Conservation (phyloP, 108 stramenopile genomes). For the Cylindrotheca closterium region DNA sequence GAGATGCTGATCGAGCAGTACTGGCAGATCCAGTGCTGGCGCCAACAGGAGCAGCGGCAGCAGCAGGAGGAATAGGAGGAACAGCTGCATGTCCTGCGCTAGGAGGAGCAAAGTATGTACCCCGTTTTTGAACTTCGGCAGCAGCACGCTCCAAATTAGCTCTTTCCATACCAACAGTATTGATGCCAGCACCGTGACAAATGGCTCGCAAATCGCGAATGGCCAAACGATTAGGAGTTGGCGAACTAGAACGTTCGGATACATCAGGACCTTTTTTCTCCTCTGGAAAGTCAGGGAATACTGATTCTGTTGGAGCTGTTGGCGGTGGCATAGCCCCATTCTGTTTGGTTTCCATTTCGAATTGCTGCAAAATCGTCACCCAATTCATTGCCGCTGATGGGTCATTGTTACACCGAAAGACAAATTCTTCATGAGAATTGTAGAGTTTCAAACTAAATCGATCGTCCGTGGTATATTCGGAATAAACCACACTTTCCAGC, state of each 20-base stretch:
- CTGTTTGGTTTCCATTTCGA: conserved; percentile 1
- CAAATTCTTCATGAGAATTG: conserved; percentile 78
- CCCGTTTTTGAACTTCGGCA: conserved; percentile 42
- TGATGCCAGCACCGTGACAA: conserved; percentile 78
- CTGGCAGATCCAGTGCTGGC: neutral
- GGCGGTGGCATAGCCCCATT: neutral
- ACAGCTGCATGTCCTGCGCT: neutral
- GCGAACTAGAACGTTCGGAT: neutral
- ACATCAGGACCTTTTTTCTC: conserved; percentile 26
- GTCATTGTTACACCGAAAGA: conserved; percentile 69
- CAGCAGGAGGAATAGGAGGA: neutral
- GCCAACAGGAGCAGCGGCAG: too few relatives aligned
- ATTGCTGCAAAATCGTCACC: conserved; percentile 57
- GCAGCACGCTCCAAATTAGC: conserved; percentile 61
- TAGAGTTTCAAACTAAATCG: conserved; percentile 77
- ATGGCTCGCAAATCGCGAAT: conserved; percentile 70
- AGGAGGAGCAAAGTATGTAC: conserved; percentile 29
- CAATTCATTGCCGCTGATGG: conserved; percentile 65
- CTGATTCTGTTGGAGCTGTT: neutral
- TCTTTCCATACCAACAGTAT: conserved; percentile 88
- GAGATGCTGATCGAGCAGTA: neutral
- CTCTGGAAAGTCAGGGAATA: conserved; percentile 1
- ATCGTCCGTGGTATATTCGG: conserved; percentile 71
- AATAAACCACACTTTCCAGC: conserved; percentile 64
- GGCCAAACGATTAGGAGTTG: neutral